Evolutionary conservation across 257 asterid species (phyloP), one percentile per base, ranked within the genome.

Genomic region (Coffea canephora): DNA sequence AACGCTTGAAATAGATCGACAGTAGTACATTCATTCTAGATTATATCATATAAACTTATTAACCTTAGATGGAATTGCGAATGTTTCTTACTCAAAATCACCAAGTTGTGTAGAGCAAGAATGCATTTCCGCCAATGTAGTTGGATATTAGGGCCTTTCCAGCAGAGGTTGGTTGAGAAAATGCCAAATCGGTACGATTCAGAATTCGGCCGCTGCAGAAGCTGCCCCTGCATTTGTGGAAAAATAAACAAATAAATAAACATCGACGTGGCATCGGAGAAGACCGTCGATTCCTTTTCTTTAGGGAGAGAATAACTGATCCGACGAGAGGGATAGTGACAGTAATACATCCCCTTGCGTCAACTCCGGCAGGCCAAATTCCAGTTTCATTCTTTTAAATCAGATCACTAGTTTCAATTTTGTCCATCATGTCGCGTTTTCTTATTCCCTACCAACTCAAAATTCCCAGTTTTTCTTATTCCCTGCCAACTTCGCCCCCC

Each of bases 81-180:
- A 8, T 25, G 10, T 27, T 41, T 54, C 81, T 77, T 82, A 86
- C 77, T 77, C 83, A 69, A 74, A 71, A 76, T 77, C 87, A 81
- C 79, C 64, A 59, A 50, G 91, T 83, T 62, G 88, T 91, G 77
- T 92, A 90, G 62, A 92, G 86, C 87, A 89, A 88, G 87, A 90
- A 90, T 45, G 90, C 85, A 75, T 73, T 74, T 73, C 89, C 82
- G 70, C 84, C 81, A 16, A 92, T 84, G 77, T 94, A 92, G 85
- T 88, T 85, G 84, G 89, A 90, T 66, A 91, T 83, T 81, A 94
- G 77, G 21, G 90, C 89, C 85, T 78, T 88, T 62, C 97, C 96
- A 25, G 79, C 86, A 71, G 92, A 88, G 41, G 96, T 91, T 70
- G 97, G 97, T 81, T 90, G 92, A 81, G 98, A 90, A 85, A 88